Evolutionary conservation across 1,284 basidiomycete genomes (phyloP).

Genomic region (Pseudozyma thailandica): DNA sequence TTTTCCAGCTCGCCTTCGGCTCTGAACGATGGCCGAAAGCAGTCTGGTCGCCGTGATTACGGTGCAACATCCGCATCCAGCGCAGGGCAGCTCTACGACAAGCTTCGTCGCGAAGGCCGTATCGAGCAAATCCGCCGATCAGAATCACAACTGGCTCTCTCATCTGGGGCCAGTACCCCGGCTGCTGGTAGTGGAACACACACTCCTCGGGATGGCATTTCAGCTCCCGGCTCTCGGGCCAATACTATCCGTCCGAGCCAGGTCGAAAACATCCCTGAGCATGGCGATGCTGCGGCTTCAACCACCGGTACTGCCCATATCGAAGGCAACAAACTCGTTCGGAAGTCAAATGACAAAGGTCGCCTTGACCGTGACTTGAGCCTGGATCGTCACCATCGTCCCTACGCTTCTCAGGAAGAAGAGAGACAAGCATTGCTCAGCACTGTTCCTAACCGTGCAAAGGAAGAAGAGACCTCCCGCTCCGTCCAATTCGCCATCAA

Average conservation of each 20-base stretch:
- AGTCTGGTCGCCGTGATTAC: slow-evolving; percentile 22
- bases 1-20: slow-evolving; percentile 16
- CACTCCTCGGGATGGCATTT: slow-evolving; percentile 21
- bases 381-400: slow-evolving; percentile 25
- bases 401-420: slow-evolving; percentile 47
- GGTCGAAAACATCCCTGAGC: slow-evolving; percentile 34
- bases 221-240: slow-evolving; percentile 20
- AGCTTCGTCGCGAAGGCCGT: slow-evolving; percentile 41
- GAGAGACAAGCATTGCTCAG: slow-evolving; percentile 60
- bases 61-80: slow-evolving; percentile 31
- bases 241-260: slow-evolving; percentile 37
- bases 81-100: slow-evolving; percentile 46
- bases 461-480: slow-evolving; percentile 58
- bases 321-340: slow-evolving; percentile 13
- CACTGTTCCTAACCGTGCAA: slow-evolving; percentile 60
- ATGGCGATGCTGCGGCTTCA: neutral
- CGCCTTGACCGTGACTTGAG: slow-evolving; percentile 35
- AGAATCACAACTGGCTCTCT: slow-evolving; percentile 41
- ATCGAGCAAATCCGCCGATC: slow-evolving; percentile 45
- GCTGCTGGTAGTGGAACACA: slow-evolving; percentile 17
- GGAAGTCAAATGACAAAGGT: slow-evolving; percentile 10
- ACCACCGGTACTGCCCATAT: neutral
- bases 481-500: slow-evolving; percentile 64
- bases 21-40: neutral
- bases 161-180: slow-evolving; percentile 24